These are phyloP conservation scores for Salix arbutifolia DNA, from an alignment of 345 rosid species.

Conservation along the genomic window DNA sequence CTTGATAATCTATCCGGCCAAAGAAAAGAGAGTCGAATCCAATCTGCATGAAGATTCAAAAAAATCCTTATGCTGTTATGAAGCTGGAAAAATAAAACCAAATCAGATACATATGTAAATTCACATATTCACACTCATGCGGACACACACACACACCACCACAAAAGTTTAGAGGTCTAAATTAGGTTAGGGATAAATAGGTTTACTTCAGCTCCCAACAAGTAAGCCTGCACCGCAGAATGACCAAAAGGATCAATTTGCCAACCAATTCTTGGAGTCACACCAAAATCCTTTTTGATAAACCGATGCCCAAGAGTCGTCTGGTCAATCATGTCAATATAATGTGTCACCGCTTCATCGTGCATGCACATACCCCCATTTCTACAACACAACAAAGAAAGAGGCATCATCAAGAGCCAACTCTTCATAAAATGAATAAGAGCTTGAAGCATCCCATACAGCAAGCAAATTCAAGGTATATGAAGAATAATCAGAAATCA, in stretches of 20 bases:
- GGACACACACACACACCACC: too few relatives aligned
- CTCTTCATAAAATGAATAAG: not conserved
- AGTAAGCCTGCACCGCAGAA: constrained; percentile 95
- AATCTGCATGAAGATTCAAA: constrained; percentile 44
- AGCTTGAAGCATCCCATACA: not conserved
- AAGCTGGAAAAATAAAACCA: constrained; percentile 1
- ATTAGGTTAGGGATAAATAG: constrained; percentile 4
- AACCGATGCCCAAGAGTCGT: constrained; percentile 90
- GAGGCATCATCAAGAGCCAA: not conserved
- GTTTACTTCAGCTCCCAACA: constrained; percentile 84
- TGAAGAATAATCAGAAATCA: not conserved
- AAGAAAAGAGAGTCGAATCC: constrained; percentile 91
- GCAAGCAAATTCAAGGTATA: not conserved
- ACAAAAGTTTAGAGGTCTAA: not conserved
- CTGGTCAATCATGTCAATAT: constrained; percentile 98
- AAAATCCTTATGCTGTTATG: constrained; percentile 6
- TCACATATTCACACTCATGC: too few relatives aligned
- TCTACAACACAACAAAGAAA: constrained; percentile 39
- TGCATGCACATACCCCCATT: constrained; percentile 99
- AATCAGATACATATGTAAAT: too few relatives aligned
- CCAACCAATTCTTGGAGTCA: constrained; percentile 98
- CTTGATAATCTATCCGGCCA: constrained; percentile 96
- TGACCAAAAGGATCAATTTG: constrained; percentile 99
- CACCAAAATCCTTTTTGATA: constrained; percentile 67
- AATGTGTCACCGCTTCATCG: constrained; percentile 90